phyloP scores from a whole-genome alignment of 2,329 filamentous ascomycete species.

The Alternaria angustiovoidea region DNA sequence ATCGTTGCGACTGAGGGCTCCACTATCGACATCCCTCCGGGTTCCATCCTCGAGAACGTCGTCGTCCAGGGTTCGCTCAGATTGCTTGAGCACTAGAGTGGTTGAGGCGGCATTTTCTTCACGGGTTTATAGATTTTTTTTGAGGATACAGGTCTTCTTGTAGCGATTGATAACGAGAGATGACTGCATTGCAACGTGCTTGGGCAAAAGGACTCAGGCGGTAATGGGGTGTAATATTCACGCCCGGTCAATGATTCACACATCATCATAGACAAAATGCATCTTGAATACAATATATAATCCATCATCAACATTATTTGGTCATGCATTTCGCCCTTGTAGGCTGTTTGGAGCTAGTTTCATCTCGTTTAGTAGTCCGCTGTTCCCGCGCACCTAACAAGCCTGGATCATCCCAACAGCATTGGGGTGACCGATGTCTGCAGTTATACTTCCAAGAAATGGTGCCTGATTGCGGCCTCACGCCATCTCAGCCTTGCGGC shows the following conservation, averaged over 20 bases:
- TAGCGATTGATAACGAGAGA: slow-evolving; percentile 26
- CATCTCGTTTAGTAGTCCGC: background rate
- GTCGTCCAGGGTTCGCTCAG: slow-evolving; percentile 96
- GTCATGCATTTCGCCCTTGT: background rate
- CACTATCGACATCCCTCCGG: slow-evolving; percentile 97
- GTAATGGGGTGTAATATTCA: slow-evolving; percentile 27
- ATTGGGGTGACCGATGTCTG: background rate
- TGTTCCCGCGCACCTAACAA: background rate
- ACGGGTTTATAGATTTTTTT: slow-evolving; percentile 32
- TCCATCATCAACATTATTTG: slow-evolving; percentile 5
- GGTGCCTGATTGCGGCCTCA: slow-evolving; percentile 29
- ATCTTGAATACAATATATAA: slow-evolving; percentile 19
- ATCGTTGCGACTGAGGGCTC: slow-evolving; percentile 97
- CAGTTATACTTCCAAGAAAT: background rate
- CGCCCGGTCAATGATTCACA: slow-evolving; percentile 23
- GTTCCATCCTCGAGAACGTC: slow-evolving; percentile 97
- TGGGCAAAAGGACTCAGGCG: slow-evolving; percentile 23
- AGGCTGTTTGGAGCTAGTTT: background rate
- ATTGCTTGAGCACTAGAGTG: slow-evolving; percentile 69
- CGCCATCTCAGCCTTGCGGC: slow-evolving; percentile 22
- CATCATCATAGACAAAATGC: slow-evolving; percentile 40
- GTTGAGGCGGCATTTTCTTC: slow-evolving; percentile 19
- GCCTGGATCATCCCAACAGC: background rate
- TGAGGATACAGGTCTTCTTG: slow-evolving; percentile 32
- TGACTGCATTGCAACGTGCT: slow-evolving; percentile 36